Conservation (phyloP, 139 green algal species). For the Pleodorina starrii region DNA sequence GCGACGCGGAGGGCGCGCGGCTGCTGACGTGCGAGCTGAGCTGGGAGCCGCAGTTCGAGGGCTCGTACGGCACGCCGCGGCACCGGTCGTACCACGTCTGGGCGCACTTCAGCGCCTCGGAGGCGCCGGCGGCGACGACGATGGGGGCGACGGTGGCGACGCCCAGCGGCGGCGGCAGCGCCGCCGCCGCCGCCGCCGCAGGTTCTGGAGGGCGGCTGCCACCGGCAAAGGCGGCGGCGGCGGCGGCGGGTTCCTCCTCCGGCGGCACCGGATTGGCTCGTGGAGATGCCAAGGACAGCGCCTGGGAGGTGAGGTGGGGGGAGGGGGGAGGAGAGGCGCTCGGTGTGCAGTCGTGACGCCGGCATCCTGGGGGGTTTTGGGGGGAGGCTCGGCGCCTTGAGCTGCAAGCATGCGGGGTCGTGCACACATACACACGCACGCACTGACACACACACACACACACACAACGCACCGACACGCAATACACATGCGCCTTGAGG, state of each 20-base stretch:
- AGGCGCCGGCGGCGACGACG: constrained; percentile 1
- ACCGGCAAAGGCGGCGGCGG: not conserved
- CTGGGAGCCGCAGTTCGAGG: constrained; percentile 46
- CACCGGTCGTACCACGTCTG: constrained; percentile 45
- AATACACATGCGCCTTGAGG: not conserved
- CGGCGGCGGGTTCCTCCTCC: not conserved
- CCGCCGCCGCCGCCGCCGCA: no score
- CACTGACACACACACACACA: not conserved
- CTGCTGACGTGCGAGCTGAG: constrained; percentile 45
- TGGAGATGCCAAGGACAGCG: not conserved
- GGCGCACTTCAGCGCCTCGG: constrained; percentile 7
- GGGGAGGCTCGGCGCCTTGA: no score
- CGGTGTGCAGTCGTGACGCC: no score
- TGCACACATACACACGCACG: not conserved
- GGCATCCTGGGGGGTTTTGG: no score
- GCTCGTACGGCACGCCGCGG: not conserved
- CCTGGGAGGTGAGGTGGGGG: constrained; percentile 44
- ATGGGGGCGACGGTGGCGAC: not conserved
- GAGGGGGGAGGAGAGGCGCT: no score
- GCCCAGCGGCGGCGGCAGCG: not conserved
- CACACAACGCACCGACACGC: not conserved
- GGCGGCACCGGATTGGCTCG: no score
- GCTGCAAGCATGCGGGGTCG: not conserved
- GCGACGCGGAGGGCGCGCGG: not conserved
- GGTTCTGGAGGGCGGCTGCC: not conserved